Evolutionary conservation across 2,329 filamentous ascomycete species (phyloP).

Genomic region (Penicillium hesseltinei): DNA sequence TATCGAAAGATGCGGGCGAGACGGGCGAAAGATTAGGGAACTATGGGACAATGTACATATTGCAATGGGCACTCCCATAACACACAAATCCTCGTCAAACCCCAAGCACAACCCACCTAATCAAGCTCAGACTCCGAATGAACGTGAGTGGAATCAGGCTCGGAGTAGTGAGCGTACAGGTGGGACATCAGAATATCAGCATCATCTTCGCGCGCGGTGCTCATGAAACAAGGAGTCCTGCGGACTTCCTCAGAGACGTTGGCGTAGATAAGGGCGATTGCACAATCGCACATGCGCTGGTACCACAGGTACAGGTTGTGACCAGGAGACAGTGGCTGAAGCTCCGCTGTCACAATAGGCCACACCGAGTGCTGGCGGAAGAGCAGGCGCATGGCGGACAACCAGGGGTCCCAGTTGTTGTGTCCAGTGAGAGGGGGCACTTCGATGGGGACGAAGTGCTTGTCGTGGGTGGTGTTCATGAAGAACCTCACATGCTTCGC

Average conservation of each 20-base stretch:
- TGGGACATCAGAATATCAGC: background rate
- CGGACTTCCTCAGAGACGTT: conserved; percentile 5
- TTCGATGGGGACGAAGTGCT: conserved; percentile 5
- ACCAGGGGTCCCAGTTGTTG: conserved; percentile 3
- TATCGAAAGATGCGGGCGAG: background rate
- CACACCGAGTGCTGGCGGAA: conserved; percentile 14
- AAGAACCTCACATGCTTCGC: conserved; percentile 8
- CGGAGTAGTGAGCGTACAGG: conserved; percentile 4
- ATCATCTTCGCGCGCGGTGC: background rate
- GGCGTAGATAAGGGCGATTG: conserved; percentile 1
- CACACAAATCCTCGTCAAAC: background rate
- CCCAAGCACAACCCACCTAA: background rate
- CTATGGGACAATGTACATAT: background rate
- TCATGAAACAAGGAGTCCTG: background rate
- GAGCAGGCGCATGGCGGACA: background rate
- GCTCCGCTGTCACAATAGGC: background rate
- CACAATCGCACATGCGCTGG: conserved; percentile 5
- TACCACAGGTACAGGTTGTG: conserved; percentile 12
- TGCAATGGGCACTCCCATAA: background rate
- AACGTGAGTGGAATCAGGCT: background rate
- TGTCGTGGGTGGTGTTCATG: background rate
- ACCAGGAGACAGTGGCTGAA: background rate
- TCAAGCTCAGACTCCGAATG: background rate
- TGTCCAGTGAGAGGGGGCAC: background rate
- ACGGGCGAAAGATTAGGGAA: background rate